These are phyloP conservation scores for Cucurbita argyrosperma DNA, from an alignment of 306 rosid genomes.

Conservation along the genomic window DNA sequence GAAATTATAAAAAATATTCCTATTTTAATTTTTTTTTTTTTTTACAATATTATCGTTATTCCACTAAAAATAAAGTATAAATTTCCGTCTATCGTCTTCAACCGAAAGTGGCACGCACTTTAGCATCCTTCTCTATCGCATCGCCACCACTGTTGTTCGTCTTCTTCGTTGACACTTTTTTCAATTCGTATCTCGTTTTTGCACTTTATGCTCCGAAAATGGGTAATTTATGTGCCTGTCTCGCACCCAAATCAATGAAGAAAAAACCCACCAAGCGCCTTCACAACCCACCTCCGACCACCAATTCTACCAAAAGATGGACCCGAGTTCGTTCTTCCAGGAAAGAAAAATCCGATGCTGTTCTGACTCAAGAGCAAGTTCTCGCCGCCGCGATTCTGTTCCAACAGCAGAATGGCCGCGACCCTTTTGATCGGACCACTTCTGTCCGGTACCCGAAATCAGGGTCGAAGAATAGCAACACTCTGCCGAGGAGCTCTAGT, in stretches of 20 bases:
- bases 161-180: background rate
- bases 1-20: too few species aligned
- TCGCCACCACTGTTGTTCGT: background rate
- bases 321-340: conserved; percentile 37
- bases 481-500: conserved; percentile 72
- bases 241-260: conserved; percentile 24
- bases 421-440: conserved; percentile 65
- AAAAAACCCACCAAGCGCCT: conserved; percentile 40
- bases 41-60: background rate
- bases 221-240: conserved; percentile 75
- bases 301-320: conserved; percentile 38
- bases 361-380: conserved; percentile 55
- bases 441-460: conserved; percentile 67
- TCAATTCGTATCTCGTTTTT: background rate
- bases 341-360: conserved; percentile 44
- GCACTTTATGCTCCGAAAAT: conserved; percentile 39
- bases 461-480: conserved; percentile 30
- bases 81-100: background rate
- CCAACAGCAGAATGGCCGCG: conserved; percentile 33
- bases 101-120: background rate
- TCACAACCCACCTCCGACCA: conserved; percentile 21
- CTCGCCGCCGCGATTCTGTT: conserved; percentile 76
- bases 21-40: too few species aligned
- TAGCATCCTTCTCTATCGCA: background rate
- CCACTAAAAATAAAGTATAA: background rate